Evolutionary conservation across 2,329 filamentous ascomycete genomes (phyloP), one percentile per base, ranked within the genome.

Genomic region (Epichloe amarillans): DNA sequence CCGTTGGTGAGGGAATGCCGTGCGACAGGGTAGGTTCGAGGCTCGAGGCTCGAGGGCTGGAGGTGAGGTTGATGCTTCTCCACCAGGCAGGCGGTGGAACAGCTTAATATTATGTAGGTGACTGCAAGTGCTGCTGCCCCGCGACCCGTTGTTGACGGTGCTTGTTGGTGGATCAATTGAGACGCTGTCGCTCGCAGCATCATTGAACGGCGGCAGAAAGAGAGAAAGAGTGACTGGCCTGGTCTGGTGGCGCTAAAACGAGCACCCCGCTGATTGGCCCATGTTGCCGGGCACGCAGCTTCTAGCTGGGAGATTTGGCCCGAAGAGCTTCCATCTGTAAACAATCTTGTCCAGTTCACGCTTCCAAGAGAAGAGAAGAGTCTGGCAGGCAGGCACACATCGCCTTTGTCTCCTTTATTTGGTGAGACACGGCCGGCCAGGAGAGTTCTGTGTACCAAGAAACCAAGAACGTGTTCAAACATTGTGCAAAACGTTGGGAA

Each of bases 251-350:
- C 40, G 14, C 40, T 42, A 6, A 19, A 30, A 8, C 26, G 0
- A 30, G 26, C 26, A 19, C 40, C 5, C 19, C 40, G 14, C 40
- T 42, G n/a, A 42, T 46, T 46, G 46, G 26, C 35, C 21, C 36
- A 14, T 47, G 46, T 39, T 47, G 46, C 46, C 40, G 36, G 33
- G 33, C 45, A 23, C 33, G 26, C 26, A 41, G 38, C 46, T 39
- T 39, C 19, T 7, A 47, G 46, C 36, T 46, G 42, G 36, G n/a
- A 35, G 26, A 35, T 17, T 51, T 36, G 43, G 21, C 5, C n/a
- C n/a, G 4, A 43, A 44, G 35, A 38, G 45, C 45, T 47, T 10
- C 35, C 45, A 47, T 30, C 17, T 23, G 58, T 62, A 60, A 62
- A 62, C 58, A 62, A 60, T 26, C 26, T 14, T 15, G 14, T 11